Base-by-base conservation (phyloP, 2,329 filamentous ascomycete genomes). In the Teratosphaeria epicoccoides region DNA sequence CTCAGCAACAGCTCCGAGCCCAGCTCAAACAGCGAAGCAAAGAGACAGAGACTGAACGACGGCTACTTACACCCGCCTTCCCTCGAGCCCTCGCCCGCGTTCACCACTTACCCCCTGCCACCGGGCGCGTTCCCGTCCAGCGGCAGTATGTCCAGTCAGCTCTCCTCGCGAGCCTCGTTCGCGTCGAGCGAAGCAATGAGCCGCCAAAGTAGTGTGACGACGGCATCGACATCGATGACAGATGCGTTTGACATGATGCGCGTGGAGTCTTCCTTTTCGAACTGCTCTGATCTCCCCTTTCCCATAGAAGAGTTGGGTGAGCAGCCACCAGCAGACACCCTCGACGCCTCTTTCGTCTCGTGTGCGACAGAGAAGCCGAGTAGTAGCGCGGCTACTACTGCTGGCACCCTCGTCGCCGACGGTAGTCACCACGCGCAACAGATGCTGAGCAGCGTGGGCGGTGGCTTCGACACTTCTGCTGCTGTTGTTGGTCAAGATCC, bases 191-290 rank as follows among this genome's bases (percentile, higher is more conserved):
- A 63, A 52, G 57, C 53, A n/a, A 64, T 76, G 72, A 75, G 72
- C 60, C 70, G 73, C 59, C 66, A 73, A 56, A 66, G 65, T 61
- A 76, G 73, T 62, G 63, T 66, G 54, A 60, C 57, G 59, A 69
- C 68, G 60, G 63, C 66, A 44, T 65, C 65, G 52, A 40, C 33
- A 17, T 68, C 52, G 24, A 25, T 73, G 59, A 63, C 65, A 61
- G 68, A 68, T 61, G 62, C 65, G 46, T 60, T 72, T 58, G 67
- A 68, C 55, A 73, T 74, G 71, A 62, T 72, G 63, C 70, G 70
- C 47, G 62, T 72, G 61, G 63, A 68, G 55, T 75, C 73, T 61
- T 64, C 66, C 60, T 63, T 67, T 60, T 65, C 63, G 25, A 53
- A 53, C 56, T 51, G 52, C 29, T 57, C 61, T 11, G 49, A 46